phyloP scores from a whole-genome alignment of 1,139 yeast species.

The Candida pseudocylindracea region DNA sequence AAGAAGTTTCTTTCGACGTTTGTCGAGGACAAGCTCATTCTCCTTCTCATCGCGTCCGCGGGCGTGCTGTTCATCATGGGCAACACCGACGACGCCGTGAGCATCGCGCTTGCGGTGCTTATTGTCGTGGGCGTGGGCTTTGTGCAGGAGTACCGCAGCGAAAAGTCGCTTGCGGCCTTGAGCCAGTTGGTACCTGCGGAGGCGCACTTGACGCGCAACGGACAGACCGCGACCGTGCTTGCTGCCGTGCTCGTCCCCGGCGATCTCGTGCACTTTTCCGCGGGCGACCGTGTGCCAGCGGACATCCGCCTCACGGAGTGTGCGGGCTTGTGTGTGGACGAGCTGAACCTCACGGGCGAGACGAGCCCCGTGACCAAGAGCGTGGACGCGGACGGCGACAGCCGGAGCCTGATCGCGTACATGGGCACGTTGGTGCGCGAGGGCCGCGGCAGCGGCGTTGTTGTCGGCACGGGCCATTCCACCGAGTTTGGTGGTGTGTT shows the following conservation, averaged over 20 bases:
- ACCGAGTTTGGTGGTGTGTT: constrained; percentile 82
- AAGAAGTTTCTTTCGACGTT: constrained; percentile 58
- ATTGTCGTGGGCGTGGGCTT: constrained; percentile 92
- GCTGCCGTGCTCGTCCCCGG: constrained; percentile 88
- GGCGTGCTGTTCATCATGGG: constrained; percentile 73
- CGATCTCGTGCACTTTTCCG: constrained; percentile 67
- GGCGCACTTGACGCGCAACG: constrained; percentile 72
- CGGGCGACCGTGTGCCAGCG: constrained; percentile 93
- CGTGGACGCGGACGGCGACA: constrained; percentile 6
- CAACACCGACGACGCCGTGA: constrained; percentile 78
- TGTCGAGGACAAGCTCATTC: constrained; percentile 73
- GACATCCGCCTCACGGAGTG: constrained; percentile 66
- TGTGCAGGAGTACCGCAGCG: constrained; percentile 89
- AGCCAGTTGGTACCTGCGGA: constrained; percentile 85
- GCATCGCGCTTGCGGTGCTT: constrained; percentile 69
- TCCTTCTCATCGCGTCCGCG: constrained; percentile 76
- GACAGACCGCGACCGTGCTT: constrained; percentile 49
- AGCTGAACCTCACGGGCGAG: constrained; percentile 88
- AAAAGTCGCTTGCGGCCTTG: constrained; percentile 77
- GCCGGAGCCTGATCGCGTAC: constrained; percentile 53
- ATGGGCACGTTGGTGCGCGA: constrained; percentile 95
- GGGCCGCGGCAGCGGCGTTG: constrained; percentile 84
- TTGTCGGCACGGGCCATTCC: constrained; percentile 69
- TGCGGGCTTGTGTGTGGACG: constrained; percentile 66
- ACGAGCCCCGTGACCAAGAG: constrained; percentile 61